A percentile compares a stretch with the other conserved stretches of the same genome.
Evolutionary conservation across 768 basidiomycete genomes (phyloP).

Genomic region (Tulasnella sp.): DNA sequence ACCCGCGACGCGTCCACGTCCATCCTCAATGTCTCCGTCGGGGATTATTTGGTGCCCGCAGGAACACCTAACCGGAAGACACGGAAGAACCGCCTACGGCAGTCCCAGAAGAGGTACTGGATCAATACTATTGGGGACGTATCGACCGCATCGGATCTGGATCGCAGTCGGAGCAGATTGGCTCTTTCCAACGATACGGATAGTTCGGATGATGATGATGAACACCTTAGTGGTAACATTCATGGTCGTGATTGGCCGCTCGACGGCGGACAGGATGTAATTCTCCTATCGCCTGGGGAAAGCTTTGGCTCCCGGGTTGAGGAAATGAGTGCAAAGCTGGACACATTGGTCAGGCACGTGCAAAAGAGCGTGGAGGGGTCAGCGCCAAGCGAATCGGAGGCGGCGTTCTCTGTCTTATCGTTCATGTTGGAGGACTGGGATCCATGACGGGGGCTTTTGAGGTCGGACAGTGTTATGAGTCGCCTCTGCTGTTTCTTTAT

Average conservation of each 20-base stretch:
- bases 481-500: no score
- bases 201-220: background rate
- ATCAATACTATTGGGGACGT: background rate
- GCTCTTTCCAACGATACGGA: slow-evolving; percentile 10
- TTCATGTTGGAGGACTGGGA: slow-evolving; percentile 18
- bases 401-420: slow-evolving; percentile 1
- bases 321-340: slow-evolving; percentile 10
- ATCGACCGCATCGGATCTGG: background rate
- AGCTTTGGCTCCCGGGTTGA: slow-evolving; percentile 8
- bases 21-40: slow-evolving; percentile 35
- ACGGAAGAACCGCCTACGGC: background rate
- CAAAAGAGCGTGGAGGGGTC: slow-evolving; percentile 4
- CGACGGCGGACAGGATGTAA: background rate
- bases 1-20: slow-evolving; percentile 54
- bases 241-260: background rate
- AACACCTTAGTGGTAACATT: background rate
- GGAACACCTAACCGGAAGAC: background rate
- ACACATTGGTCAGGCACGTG: slow-evolving; percentile 9
- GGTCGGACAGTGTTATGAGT: no score
- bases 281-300: background rate
- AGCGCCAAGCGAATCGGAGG: background rate
- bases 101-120: slow-evolving; percentile 1
- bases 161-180: background rate
- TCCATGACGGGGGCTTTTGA: no score
- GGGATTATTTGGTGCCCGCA: slow-evolving; percentile 19